These are phyloP conservation scores for Endotrypanum monterogeii DNA, from an alignment of 208 protist species.

Conservation along the genomic window DNA sequence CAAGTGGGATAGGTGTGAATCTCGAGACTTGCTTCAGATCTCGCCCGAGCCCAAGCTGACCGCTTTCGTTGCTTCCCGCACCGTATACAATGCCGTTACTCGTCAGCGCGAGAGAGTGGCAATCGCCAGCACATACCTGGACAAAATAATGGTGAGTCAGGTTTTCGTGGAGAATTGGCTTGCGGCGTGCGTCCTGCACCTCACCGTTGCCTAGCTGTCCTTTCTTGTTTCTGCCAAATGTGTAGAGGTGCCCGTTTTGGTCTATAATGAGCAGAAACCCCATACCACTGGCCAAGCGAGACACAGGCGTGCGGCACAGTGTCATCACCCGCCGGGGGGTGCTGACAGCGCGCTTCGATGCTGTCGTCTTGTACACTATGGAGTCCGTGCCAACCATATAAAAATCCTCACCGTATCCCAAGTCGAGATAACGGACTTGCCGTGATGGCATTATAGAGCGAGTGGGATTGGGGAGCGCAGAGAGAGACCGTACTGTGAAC, in stretches of 20 bases:
- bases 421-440: slow-evolving; percentile 72
- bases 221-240: slow-evolving; percentile 81
- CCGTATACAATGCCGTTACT: slow-evolving; percentile 87
- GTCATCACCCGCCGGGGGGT: slow-evolving; percentile 87
- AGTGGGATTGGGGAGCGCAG: slow-evolving; percentile 66
- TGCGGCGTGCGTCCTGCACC: slow-evolving; percentile 63
- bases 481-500: slow-evolving; percentile 82
- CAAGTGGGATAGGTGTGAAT: slow-evolving; percentile 76
- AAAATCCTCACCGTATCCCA: slow-evolving; percentile 85
- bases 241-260: slow-evolving; percentile 84
- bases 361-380: slow-evolving; percentile 84
- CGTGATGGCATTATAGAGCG: slow-evolving; percentile 78
- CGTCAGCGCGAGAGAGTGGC: slow-evolving; percentile 82
- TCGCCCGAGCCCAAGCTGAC: slow-evolving; percentile 81
- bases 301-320: slow-evolving; percentile 69
- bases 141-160: slow-evolving; percentile 82
- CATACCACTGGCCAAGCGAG: slow-evolving; percentile 75
- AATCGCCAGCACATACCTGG: slow-evolving; percentile 80
- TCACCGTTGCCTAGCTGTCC: slow-evolving; percentile 86
- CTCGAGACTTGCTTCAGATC: slow-evolving; percentile 34
- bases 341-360: slow-evolving; percentile 64
- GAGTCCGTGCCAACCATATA: slow-evolving; percentile 89
- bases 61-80: slow-evolving; percentile 80
- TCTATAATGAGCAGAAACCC: slow-evolving; percentile 87
- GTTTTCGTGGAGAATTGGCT: slow-evolving; percentile 50